These are phyloP conservation scores for Dendrocalamus latiflorus DNA, from an alignment of 202 grass and related monocot genomes.

Conservation along the genomic window DNA sequence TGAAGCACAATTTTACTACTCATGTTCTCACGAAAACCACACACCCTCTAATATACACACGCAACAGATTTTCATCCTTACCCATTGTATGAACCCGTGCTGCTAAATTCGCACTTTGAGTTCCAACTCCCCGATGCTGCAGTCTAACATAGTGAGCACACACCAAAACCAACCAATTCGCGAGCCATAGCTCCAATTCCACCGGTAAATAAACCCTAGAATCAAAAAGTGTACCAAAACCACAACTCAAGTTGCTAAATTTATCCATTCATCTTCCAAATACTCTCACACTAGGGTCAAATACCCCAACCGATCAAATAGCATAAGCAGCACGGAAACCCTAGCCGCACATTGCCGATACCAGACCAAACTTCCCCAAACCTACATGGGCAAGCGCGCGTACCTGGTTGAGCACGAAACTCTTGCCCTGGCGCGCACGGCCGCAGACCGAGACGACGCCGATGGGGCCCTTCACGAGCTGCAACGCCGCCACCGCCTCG, in stretches of 20 bases:
- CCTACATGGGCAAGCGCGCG: neutral
- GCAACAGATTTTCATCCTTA: neutral
- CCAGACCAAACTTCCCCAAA: neutral
- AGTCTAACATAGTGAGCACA: neutral
- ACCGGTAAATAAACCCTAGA: slow-evolving; percentile 17
- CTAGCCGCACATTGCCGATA: neutral
- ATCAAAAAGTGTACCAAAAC: neutral
- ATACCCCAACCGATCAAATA: neutral
- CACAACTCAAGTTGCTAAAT: neutral
- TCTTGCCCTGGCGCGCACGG: slow-evolving; percentile 97
- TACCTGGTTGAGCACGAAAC: slow-evolving; percentile 98
- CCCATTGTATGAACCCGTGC: neutral
- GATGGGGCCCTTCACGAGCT: slow-evolving; percentile 84
- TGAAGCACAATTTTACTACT: neutral
- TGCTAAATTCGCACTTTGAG: neutral
- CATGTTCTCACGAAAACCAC: neutral
- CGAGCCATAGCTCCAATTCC: neutral
- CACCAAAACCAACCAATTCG: neutral
- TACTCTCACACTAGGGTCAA: neutral
- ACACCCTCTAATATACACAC: neutral
- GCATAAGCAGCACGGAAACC: slow-evolving; percentile 4
- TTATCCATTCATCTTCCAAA: neutral
- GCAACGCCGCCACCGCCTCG: slow-evolving; percentile 78
- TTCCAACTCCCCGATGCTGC: neutral
- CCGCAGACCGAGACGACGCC: slow-evolving; percentile 93